A percentile compares a stretch with the other conserved stretches of the same genome.
Evolutionary conservation across 352 stramenopile genomes (phyloP).

Genomic region (Phytophthora uliginosa): DNA sequence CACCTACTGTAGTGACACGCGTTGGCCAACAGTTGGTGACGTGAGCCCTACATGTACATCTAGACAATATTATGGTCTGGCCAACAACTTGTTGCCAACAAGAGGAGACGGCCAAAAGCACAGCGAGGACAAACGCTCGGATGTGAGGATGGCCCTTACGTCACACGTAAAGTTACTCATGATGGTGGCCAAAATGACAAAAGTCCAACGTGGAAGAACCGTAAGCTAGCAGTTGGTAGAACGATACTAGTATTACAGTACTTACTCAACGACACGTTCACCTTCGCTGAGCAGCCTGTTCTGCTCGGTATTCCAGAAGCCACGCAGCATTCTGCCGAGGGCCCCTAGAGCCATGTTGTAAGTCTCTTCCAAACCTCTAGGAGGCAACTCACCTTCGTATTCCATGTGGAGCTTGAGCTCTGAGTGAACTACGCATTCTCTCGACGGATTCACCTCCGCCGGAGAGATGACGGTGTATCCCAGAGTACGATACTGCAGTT

Average conservation of each 20-base stretch:
- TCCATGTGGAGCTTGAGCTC: conserved; percentile 19
- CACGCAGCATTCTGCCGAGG: conserved; percentile 1
- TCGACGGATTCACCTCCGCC: not conserved
- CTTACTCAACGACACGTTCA: not conserved
- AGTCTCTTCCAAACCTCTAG: not conserved
- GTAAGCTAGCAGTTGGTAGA: too few relatives aligned
- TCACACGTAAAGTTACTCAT: too few relatives aligned
- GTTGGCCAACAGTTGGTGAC: conserved; percentile 13
- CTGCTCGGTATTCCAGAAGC: conserved; percentile 1
- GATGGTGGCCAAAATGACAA: too few relatives aligned
- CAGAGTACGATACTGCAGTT: conserved; percentile 12
- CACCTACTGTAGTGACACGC: not conserved
- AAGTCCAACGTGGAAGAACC: too few relatives aligned
- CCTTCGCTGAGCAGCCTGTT: not conserved
- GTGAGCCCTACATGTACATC: conserved; percentile 9
- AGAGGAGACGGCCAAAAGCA: not conserved
- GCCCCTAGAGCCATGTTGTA: conserved; percentile 4
- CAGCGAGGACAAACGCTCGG: not conserved
- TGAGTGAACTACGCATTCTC: conserved; percentile 8
- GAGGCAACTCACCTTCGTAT: not conserved
- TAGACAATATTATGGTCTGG: too few relatives aligned
- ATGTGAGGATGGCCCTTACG: not conserved
- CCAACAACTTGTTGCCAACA: not conserved
- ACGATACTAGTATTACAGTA: not conserved
- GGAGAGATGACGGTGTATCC: conserved; percentile 14